phyloP scores from a whole-genome alignment of 2,329 filamentous ascomycete genomes.

The Didymella exigua region DNA sequence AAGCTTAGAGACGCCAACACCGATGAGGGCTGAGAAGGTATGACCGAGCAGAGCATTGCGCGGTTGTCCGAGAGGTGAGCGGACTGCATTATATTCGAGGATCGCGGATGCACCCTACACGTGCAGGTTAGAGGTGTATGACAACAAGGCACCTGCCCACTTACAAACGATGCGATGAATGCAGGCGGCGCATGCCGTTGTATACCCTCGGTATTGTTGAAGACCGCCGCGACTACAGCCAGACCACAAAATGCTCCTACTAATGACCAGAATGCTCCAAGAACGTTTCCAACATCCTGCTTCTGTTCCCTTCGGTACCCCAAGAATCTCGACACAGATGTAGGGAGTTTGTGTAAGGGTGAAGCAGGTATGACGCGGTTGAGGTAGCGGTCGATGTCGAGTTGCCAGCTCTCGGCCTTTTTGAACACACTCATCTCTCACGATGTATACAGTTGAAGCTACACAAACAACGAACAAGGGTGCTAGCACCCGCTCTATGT shows the following conservation, averaged over 20 bases:
- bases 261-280: conserved; percentile 52
- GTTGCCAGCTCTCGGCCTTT: conserved; percentile 50
- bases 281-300: conserved; percentile 50
- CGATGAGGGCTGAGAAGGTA: conserved; percentile 52
- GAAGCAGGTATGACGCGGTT: conserved; percentile 73
- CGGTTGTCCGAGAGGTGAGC: conserved; percentile 55
- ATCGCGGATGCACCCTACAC: conserved; percentile 54
- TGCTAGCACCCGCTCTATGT: background rate
- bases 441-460: background rate
- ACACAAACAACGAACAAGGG: background rate
- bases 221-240: conserved; percentile 50
- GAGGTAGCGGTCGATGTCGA: conserved; percentile 78
- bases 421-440: conserved; percentile 20
- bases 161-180: conserved; percentile 52
- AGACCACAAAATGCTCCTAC: conserved; percentile 54
- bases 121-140: background rate
- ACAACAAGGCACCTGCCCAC: conserved; percentile 14
- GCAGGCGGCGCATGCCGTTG: conserved; percentile 49
- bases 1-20: conserved; percentile 53
- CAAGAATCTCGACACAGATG: conserved; percentile 69
- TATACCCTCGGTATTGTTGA: conserved; percentile 49
- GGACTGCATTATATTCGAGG: conserved; percentile 55
- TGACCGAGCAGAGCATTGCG: conserved; percentile 55
- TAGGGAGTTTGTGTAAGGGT: conserved; percentile 67
- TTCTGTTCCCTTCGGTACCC: conserved; percentile 49